These are phyloP conservation scores for Noccaea caerulescens DNA, from an alignment of 345 rosid genomes.

Conservation along the genomic window DNA sequence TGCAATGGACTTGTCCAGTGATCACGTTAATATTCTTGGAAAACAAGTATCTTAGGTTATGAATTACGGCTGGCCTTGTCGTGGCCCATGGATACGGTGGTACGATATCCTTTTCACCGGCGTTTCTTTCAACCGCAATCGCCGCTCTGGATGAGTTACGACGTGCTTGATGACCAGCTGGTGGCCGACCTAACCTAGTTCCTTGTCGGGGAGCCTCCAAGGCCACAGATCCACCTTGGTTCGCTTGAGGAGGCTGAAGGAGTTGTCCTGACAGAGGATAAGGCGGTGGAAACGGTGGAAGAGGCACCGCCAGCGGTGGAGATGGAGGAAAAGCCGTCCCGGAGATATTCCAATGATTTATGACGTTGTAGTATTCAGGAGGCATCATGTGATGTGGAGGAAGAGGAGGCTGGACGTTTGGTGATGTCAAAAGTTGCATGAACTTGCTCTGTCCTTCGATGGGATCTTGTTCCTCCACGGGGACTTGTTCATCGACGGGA, in stretches of 20 bases:
- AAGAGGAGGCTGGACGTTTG: neutral
- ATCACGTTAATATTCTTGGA: slow-evolving; percentile 43
- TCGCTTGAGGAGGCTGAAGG: slow-evolving; percentile 12
- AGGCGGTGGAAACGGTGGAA: neutral
- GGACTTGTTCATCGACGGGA: neutral
- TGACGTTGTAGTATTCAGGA: neutral
- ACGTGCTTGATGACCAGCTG: slow-evolving; percentile 9
- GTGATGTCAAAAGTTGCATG: slow-evolving; percentile 18
- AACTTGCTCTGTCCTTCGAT: neutral
- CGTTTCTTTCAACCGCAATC: neutral
- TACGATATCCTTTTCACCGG: neutral
- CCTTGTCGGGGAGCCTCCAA: neutral
- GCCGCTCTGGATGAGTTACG: neutral
- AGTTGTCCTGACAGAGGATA: neutral
- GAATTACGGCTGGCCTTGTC: slow-evolving; percentile 48
- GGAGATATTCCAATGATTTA: neutral
- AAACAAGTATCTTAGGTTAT: slow-evolving; percentile 44
- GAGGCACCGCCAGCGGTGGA: neutral
- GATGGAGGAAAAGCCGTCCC: neutral
- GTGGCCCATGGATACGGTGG: slow-evolving; percentile 69
- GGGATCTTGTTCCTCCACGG: neutral
- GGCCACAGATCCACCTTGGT: neutral
- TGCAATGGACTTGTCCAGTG: slow-evolving; percentile 62
- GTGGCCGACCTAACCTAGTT: slow-evolving; percentile 32
- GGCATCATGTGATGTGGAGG: neutral